Evolutionary conservation across 2,329 filamentous ascomycete species (phyloP), one percentile per base, ranked within the genome.

Genomic region (Venturia carpophila): DNA sequence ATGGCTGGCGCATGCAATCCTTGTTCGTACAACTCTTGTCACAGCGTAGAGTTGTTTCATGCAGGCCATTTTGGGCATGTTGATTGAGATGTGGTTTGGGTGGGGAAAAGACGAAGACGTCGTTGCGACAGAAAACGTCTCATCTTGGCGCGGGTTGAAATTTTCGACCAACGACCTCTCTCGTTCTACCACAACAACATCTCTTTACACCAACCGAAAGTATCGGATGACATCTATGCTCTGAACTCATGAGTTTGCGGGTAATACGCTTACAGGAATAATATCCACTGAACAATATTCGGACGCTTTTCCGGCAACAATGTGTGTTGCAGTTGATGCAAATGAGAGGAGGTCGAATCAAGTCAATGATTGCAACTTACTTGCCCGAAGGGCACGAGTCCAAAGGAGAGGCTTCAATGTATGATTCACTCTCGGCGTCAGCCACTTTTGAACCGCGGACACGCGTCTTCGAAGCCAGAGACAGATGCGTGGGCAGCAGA

Each of bases 141-240:
- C 52, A 58, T 58, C 52, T 58, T 58, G 52, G 52, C 52, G 27
- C 47, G 52, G 30, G 27, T 15, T 56, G 52, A 34, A 56, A 37
- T 19, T 11, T 55, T 55, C 24, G 27, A 19, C 49, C 27, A 56
- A 56, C 52, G n/a, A 56, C 27, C n/a, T 56, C 30, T 55, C 24
- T 17, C 6, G 24, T 19, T 55, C 49, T 3, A 34, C 17, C 10
- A 24, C 49, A 11, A 9, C 6, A 55, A 17, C 9, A 19, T 19
- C 49, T 55, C 24, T 24, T n/a, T 3, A 6, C 49, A 2, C 49
- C 49, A 55, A 34, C 15, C 24, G 17, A 17, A 34, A 17, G 5
- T 13, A 55, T 34, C 49, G 6, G 13, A 19, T 17, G 17, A 6
- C 27, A 30, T 34, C 49, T 5, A 13, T 5, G 24, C 49, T 30